phyloP scores from a whole-genome alignment of 2,329 filamentous ascomycete genomes.

The Aspergillus floridensis region DNA sequence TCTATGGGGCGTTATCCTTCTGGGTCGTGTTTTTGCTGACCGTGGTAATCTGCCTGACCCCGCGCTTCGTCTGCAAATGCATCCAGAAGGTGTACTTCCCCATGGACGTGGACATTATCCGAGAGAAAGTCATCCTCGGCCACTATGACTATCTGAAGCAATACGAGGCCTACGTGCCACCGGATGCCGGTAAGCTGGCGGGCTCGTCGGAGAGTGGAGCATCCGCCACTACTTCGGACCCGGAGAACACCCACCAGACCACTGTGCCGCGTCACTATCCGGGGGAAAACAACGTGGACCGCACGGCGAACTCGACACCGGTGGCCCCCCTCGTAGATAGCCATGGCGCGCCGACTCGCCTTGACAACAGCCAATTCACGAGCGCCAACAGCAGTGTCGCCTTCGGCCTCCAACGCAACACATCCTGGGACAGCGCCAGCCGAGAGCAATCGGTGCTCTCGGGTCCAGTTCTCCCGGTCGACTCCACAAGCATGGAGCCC shows the following conservation, averaged over 20 bases:
- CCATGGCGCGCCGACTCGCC: not conserved
- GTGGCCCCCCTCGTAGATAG: not conserved
- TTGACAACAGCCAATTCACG: constrained; percentile 1
- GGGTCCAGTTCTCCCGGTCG: not conserved
- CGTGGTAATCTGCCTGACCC: constrained; percentile 2
- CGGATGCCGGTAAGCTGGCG: constrained; percentile 1
- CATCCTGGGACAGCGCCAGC: not conserved
- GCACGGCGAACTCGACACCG: constrained; percentile 5
- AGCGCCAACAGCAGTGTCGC: constrained; percentile 4
- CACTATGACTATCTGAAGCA: constrained; percentile 3
- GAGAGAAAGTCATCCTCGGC: constrained; percentile 4
- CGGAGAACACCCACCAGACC: not conserved
- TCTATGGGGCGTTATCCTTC: constrained; percentile 3
- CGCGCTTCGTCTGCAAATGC: constrained; percentile 5
- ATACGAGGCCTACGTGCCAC: constrained; percentile 4
- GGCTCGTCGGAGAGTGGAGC: not conserved
- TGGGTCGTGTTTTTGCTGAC: constrained; percentile 4
- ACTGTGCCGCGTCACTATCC: not conserved
- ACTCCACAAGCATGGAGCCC: constrained; percentile 4
- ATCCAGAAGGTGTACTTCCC: constrained; percentile 7
- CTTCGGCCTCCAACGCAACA: constrained; percentile 1
- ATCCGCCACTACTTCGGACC: not conserved
- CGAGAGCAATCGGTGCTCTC: not conserved
- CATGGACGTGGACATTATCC: constrained; percentile 5
- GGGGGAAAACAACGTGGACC: not conserved